Conservation (phyloP, 2,329 filamentous ascomycete species). For the Zopfia rhizophila region DNA sequence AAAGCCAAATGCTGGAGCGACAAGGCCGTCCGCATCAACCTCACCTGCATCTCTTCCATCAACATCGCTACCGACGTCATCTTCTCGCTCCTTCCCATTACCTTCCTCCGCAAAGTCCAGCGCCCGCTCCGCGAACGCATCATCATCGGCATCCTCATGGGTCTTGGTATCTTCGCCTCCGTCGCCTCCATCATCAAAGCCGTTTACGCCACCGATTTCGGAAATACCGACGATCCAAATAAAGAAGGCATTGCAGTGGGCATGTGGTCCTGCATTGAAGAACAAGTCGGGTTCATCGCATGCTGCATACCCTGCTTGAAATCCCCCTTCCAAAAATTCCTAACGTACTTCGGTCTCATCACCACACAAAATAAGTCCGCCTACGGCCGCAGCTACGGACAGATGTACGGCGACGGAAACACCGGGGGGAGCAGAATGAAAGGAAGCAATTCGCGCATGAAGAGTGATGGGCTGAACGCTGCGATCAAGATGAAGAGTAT, state of each 20-base stretch:
- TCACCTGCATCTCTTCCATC: constrained; percentile 20
- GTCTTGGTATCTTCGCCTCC: constrained; percentile 28
- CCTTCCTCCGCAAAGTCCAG: constrained; percentile 32
- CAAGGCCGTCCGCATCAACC: constrained; percentile 14
- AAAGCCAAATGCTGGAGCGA: constrained; percentile 26
- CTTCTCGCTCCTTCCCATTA: constrained; percentile 29
- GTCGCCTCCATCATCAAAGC: constrained; percentile 29
- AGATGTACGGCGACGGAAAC: constrained; percentile 16
- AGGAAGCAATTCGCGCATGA: not conserved
- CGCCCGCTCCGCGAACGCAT: constrained; percentile 28
- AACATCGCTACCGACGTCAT: constrained; percentile 30
- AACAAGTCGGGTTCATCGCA: constrained; percentile 28
- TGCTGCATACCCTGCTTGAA: constrained; percentile 33
- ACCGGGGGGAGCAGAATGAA: not conserved
- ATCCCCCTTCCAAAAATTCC: constrained; percentile 26
- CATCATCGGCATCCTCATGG: constrained; percentile 31
- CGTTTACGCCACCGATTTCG: constrained; percentile 2
- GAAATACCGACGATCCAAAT: constrained; percentile 7
- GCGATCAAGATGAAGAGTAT: constrained; percentile 19
- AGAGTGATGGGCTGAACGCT: not conserved
- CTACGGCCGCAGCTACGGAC: constrained; percentile 16
- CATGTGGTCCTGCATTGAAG: constrained; percentile 30
- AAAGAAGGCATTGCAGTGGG: constrained; percentile 22
- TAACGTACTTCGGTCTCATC: constrained; percentile 23
- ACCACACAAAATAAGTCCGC: constrained; percentile 9